These are phyloP conservation scores for Limnomonas spitsbergensis DNA, from an alignment of 139 green algal species.

Conservation along the genomic window DNA sequence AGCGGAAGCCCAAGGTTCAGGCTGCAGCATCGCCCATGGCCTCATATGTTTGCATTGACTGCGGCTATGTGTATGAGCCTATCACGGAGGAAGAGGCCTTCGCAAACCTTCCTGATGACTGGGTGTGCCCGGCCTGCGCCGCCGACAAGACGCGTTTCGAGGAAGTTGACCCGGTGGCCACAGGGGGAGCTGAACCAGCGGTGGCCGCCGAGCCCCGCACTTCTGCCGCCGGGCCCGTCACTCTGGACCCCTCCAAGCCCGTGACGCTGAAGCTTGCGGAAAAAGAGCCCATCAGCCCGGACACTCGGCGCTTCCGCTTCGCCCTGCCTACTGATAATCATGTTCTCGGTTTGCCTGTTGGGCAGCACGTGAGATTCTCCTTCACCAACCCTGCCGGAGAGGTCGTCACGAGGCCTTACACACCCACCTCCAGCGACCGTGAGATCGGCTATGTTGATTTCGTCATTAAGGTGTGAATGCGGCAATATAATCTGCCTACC, in stretches of 20 bases:
- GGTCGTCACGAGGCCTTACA: conserved; percentile 93
- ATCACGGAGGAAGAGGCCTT: neutral
- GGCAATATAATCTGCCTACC: too few species aligned
- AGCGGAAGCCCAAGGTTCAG: neutral
- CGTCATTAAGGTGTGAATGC: conserved; percentile 97
- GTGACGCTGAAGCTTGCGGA: conserved; percentile 73
- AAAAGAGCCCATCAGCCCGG: conserved; percentile 75
- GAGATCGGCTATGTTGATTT: conserved; percentile 92
- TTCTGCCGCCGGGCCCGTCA: neutral
- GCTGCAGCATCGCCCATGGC: neutral
- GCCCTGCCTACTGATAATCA: conserved; percentile 83
- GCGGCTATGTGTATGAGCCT: conserved; percentile 11
- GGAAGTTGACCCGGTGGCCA: neutral
- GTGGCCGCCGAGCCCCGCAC: neutral
- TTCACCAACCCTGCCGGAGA: conserved; percentile 85
- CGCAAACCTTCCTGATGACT: conserved; percentile 6
- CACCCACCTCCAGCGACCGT: conserved; percentile 78
- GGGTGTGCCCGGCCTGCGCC: conserved; percentile 1
- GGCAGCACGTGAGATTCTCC: conserved; percentile 89
- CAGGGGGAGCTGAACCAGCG: too few species aligned
- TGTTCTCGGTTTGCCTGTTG: conserved; percentile 84
- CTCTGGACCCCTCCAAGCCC: conserved; percentile 40
- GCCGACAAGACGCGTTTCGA: conserved; percentile 9
- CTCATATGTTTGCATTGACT: conserved; percentile 13
- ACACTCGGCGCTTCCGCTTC: conserved; percentile 89